phyloP scores from a whole-genome alignment of 257 asterid species.

The Paraleonurus japonicus region DNA sequence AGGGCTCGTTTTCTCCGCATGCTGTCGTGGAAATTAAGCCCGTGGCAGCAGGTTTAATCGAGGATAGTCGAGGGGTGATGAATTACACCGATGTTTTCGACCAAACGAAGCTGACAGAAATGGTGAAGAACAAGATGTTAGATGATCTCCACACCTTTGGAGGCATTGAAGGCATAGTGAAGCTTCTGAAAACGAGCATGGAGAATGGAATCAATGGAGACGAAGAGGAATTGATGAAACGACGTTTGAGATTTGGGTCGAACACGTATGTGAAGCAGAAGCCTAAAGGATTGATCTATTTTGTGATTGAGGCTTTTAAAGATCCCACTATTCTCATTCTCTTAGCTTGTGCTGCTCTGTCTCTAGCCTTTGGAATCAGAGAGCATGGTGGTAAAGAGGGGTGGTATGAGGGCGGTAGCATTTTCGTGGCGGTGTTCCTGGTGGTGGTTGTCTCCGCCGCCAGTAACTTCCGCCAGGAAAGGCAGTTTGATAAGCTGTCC shows the following conservation, averaged over 20 bases:
- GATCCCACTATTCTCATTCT: conserved; percentile 56
- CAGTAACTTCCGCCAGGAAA: conserved; percentile 54
- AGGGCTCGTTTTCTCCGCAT: conserved; percentile 19
- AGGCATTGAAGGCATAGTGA: conserved; percentile 39
- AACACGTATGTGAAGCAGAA: conserved; percentile 46
- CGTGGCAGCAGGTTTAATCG: conserved; percentile 7
- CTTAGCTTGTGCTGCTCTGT: conserved; percentile 43
- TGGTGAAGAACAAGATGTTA: conserved; percentile 34
- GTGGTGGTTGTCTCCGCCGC: conserved; percentile 49
- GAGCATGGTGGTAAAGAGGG: conserved; percentile 45
- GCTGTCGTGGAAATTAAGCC: conserved; percentile 32
- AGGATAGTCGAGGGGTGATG: conserved; percentile 2
- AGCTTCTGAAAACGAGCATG: conserved; percentile 30
- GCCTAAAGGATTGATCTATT: conserved; percentile 33
- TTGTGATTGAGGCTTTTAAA: conserved; percentile 38
- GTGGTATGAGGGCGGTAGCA: conserved; percentile 69
- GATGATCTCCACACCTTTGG: conserved; percentile 30
- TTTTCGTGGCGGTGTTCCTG: conserved; percentile 49
- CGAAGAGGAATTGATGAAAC: conserved; percentile 29
- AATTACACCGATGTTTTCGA: neutral
- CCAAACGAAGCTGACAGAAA: conserved; percentile 19
- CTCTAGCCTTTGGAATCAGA: conserved; percentile 49
- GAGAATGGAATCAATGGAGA: conserved; percentile 50
- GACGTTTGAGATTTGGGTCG: conserved; percentile 37
- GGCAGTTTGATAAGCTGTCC: conserved; percentile 51